Evolutionary conservation across 208 protist genomes (phyloP).

Genomic region (Sergeia podlipaevii): DNA sequence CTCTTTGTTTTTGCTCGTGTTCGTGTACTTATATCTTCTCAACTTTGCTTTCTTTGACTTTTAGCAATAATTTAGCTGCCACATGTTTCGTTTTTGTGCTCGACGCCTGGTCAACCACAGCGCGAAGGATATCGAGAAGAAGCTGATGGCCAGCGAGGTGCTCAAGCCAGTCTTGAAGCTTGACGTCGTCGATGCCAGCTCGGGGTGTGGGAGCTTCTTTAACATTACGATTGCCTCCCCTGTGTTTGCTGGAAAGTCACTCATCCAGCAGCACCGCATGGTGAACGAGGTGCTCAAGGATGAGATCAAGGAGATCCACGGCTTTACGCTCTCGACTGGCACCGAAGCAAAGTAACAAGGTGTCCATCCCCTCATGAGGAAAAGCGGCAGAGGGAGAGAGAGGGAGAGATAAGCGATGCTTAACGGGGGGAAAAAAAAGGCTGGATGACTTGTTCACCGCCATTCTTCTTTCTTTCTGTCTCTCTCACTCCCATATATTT

Average conservation of each 20-base stretch:
- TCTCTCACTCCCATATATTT: too few relatives aligned
- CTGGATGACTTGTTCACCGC: conserved; percentile 1
- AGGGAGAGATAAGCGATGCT: conserved; percentile 5
- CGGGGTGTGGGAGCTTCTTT: conserved; percentile 84
- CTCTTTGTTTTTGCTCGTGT: neutral
- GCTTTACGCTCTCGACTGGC: conserved; percentile 75
- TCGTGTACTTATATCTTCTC: neutral
- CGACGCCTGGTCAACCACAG: conserved; percentile 25
- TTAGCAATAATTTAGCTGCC: too few relatives aligned
- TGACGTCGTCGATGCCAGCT: conserved; percentile 67
- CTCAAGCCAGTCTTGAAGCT: conserved; percentile 57
- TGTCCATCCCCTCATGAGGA: neutral
- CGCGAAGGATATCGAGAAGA: conserved; percentile 68
- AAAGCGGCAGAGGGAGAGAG: too few relatives aligned
- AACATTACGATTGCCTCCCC: conserved; percentile 74
- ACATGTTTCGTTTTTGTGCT: conserved; percentile 8
- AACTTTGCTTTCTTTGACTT: too few relatives aligned
- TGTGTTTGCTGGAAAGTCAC: conserved; percentile 61
- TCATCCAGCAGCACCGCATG: conserved; percentile 85
- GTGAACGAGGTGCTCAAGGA: conserved; percentile 78
- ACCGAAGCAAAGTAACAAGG: conserved; percentile 11
- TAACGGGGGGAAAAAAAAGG: neutral
- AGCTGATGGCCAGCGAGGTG: conserved; percentile 39
- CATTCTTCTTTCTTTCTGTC: conserved; percentile 3
- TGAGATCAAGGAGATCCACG: conserved; percentile 84